Evolutionary conservation across 805 yeast genomes (phyloP), one percentile per base, ranked within the genome.

Genomic region (Lachancea dasiensis): DNA sequence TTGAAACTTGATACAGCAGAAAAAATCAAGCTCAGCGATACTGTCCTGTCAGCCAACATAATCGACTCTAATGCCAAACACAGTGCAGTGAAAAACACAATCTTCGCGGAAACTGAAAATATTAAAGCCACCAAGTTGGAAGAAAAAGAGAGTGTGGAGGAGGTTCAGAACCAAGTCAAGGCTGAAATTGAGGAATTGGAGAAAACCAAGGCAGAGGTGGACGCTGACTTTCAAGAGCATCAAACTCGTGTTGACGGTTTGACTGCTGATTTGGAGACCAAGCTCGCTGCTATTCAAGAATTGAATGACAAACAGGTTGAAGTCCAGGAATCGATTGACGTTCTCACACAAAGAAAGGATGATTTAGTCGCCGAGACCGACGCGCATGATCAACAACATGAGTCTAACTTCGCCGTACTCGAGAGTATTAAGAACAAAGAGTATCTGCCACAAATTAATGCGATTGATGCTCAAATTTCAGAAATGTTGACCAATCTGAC

Each of bases 201-300:
- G 11, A 28, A 41, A 5, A 49, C 48, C 30, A 54, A 51, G 32
- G 45, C 40, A 3, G 34, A 35, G 8, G 46, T 47, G 6, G 43
- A 43, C 15, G 39, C 46, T n/a, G 54, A 57, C 16, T 49, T 32
- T 37, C 42, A 45, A 14, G 44, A 43, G 11, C 49, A 51, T 46
- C 44, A 51, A 18, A 38, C 40, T 13, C 44, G 50, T 18, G 34
- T 58, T 11, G 49, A 47, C 9, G 45, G 47, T 3, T 36, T 54
- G 7, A 46, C 59, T 8, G 40, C 48, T 14, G 47, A 50, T 28
- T 36, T 59, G 33, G 63, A 59, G 38, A 53, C 49, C 7, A 54
- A 57, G 36, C 43, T 56, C 11, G 45, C 52, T 13, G 49, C 50
- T 20, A 43, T 59, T 27, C 43, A 41, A 21, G 54, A 44, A 25